phyloP scores from a whole-genome alignment of 345 rosid genomes.

The Toxicodendron radicans region DNA sequence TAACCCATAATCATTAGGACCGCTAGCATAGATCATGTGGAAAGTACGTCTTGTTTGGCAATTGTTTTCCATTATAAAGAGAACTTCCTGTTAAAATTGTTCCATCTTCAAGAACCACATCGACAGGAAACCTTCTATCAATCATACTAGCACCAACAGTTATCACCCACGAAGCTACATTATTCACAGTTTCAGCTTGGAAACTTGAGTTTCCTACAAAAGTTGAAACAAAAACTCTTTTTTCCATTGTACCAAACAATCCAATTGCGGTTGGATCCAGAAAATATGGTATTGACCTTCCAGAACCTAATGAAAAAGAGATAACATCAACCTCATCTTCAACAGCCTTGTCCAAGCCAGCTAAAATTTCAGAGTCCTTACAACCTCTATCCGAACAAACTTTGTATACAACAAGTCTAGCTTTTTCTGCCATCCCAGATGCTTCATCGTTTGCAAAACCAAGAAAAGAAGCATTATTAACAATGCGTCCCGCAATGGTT shows the following conservation, averaged over 20 bases:
- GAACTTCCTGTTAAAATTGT: slow-evolving; percentile 22
- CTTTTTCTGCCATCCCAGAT: slow-evolving; percentile 34
- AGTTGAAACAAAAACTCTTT: slow-evolving; percentile 23
- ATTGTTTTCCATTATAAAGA: slow-evolving; percentile 15
- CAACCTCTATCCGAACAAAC: slow-evolving; percentile 18
- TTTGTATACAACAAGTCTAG: slow-evolving; percentile 29
- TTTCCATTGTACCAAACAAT: slow-evolving; percentile 28
- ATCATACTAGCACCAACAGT: slow-evolving; percentile 35
- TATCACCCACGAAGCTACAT: slow-evolving; percentile 31
- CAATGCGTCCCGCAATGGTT: slow-evolving; percentile 19
- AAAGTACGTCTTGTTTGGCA: neutral
- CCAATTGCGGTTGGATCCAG: slow-evolving; percentile 22
- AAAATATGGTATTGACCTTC: neutral
- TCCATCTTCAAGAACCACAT: slow-evolving; percentile 15
- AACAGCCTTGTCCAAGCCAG: slow-evolving; percentile 28
- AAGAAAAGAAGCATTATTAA: slow-evolving; percentile 4
- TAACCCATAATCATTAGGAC: neutral
- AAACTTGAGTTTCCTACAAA: slow-evolving; percentile 23
- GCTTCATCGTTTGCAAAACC: slow-evolving; percentile 29
- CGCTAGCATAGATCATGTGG: slow-evolving; percentile 15
- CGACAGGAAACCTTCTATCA: slow-evolving; percentile 29
- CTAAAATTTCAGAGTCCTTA: slow-evolving; percentile 16
- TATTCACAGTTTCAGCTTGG: neutral
- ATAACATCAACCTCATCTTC: slow-evolving; percentile 32
- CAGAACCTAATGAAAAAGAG: slow-evolving; percentile 26